A percentile compares a stretch with the other conserved stretches of the same genome.
Evolutionary conservation across 176 grass and related monocot species (phyloP).

Genomic region (Microstegium vimineum): DNA sequence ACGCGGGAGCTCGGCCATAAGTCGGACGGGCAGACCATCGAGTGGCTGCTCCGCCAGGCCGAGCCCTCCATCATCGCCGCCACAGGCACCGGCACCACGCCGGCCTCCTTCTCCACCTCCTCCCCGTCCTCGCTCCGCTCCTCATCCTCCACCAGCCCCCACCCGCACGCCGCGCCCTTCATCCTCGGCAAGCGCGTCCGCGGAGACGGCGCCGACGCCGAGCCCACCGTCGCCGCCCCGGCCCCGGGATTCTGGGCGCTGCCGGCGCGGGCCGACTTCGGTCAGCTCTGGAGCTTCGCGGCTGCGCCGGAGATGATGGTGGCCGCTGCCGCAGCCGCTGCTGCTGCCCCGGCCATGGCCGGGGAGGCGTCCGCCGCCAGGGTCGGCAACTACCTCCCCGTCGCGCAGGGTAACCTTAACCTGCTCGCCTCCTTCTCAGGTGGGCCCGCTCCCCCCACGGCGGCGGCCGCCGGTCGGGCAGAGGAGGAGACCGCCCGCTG

Average conservation of each 20-base stretch:
- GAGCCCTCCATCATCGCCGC: constrained; percentile 95
- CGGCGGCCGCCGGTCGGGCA: constrained; percentile 18
- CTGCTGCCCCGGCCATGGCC: constrained; percentile 23
- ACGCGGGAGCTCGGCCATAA: constrained; percentile 96
- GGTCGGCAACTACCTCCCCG: constrained; percentile 89
- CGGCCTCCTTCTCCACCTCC: constrained; percentile 75
- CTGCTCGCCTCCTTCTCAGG: constrained; percentile 79
- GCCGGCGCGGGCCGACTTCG: constrained; percentile 59
- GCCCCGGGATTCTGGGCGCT: constrained; percentile 61
- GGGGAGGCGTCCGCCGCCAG: constrained; percentile 80
- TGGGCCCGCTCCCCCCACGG: constrained; percentile 20
- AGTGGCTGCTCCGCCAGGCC: constrained; percentile 94
- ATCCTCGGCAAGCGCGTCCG: constrained; percentile 76
- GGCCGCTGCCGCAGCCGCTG: constrained; percentile 11
- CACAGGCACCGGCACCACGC: constrained; percentile 73
- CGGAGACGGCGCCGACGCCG: not conserved
- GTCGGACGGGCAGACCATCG: constrained; percentile 94
- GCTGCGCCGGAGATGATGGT: constrained; percentile 68
- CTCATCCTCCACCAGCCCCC: not conserved
- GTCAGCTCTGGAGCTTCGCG: constrained; percentile 83
- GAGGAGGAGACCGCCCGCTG: constrained; percentile 65
- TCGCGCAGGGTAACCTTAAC: constrained; percentile 87
- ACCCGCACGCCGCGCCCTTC: constrained; percentile 49
- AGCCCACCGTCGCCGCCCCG: not conserved
- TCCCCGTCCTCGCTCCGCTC: constrained; percentile 25